Percentiles rank a stretch among this genome's conserved stretches.
These are phyloP conservation scores for Anthracocystis panici-leucophaei DNA, from an alignment of 1,284 basidiomycete species.

Conservation along the genomic window DNA sequence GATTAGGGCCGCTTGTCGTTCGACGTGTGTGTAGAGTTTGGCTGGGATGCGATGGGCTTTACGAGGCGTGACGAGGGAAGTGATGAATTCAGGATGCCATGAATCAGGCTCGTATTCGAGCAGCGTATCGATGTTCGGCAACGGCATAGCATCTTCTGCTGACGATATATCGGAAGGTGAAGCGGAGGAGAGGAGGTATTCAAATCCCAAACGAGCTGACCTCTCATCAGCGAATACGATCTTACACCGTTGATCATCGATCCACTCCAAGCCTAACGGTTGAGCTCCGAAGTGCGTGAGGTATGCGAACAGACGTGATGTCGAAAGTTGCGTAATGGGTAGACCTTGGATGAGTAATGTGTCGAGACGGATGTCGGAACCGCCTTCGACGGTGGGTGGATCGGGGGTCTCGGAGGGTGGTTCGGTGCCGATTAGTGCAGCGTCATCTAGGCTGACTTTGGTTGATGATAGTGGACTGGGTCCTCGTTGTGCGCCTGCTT, in stretches of 20 bases:
- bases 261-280: conserved; percentile 67
- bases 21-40: conserved; percentile 60
- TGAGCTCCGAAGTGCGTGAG: conserved; percentile 63
- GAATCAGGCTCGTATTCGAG: conserved; percentile 40
- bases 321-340: conserved; percentile 68
- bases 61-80: conserved; percentile 49
- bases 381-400: conserved; percentile 49
- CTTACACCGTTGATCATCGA: conserved; percentile 63
- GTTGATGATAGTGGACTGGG: conserved; percentile 21
- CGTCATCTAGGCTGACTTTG: conserved; percentile 26
- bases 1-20: conserved; percentile 45
- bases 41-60: conserved; percentile 54
- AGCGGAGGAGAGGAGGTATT: conserved; percentile 39
- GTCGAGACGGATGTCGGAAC: conserved; percentile 54
- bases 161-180: conserved; percentile 16
- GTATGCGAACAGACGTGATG: conserved; percentile 66
- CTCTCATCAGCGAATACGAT: conserved; percentile 61
- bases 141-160: conserved; percentile 6
- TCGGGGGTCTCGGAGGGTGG: conserved; percentile 23
- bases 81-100: conserved; percentile 40
- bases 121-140: conserved; percentile 42
- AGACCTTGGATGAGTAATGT: conserved; percentile 62
- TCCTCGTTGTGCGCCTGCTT: conserved; percentile 54
- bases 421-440: conserved; percentile 22
- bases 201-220: conserved; percentile 55